Evolutionary conservation across 768 basidiomycete species (phyloP).

Genomic region (Suillus clintonianus): DNA sequence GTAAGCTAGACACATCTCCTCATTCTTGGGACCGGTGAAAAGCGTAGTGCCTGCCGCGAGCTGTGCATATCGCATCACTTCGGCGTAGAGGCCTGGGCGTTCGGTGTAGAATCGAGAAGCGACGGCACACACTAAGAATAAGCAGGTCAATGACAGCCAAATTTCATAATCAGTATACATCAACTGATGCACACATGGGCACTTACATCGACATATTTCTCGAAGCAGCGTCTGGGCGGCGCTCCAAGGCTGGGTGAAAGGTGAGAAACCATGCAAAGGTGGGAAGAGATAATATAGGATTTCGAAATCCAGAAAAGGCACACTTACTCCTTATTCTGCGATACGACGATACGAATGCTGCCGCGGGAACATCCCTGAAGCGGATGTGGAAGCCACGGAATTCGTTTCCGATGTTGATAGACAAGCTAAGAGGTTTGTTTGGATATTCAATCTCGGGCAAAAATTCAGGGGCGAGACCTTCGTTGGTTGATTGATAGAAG

Average conservation of each 20-base stretch:
- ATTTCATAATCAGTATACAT: background rate
- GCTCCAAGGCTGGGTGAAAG: constrained; percentile 65
- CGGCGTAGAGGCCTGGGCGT: constrained; percentile 67
- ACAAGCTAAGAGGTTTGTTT: constrained; percentile 89
- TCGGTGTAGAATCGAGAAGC: constrained; percentile 79
- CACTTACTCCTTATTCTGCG: constrained; percentile 88
- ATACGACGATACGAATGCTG: constrained; percentile 93
- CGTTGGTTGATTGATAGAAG: constrained; percentile 97
- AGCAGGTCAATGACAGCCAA: constrained; percentile 90
- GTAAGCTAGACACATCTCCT: constrained; percentile 86
- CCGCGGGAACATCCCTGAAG: constrained; percentile 97
- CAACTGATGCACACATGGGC: background rate
- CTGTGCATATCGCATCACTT: constrained; percentile 75
- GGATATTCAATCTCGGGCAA: constrained; percentile 95
- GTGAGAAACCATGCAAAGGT: background rate
- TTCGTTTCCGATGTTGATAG: constrained; percentile 93
- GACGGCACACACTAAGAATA: constrained; percentile 78
- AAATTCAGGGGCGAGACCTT: constrained; percentile 92
- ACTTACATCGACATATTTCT: constrained; percentile 95
- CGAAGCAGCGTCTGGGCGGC: constrained; percentile 82
- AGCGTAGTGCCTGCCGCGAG: constrained; percentile 77
- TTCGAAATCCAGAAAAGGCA: background rate
- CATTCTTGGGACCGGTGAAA: constrained; percentile 73
- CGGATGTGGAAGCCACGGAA: constrained; percentile 94
- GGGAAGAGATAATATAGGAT: background rate